phyloP scores from a whole-genome alignment of 176 grass and related monocot genomes.

The Musa beccarii region DNA sequence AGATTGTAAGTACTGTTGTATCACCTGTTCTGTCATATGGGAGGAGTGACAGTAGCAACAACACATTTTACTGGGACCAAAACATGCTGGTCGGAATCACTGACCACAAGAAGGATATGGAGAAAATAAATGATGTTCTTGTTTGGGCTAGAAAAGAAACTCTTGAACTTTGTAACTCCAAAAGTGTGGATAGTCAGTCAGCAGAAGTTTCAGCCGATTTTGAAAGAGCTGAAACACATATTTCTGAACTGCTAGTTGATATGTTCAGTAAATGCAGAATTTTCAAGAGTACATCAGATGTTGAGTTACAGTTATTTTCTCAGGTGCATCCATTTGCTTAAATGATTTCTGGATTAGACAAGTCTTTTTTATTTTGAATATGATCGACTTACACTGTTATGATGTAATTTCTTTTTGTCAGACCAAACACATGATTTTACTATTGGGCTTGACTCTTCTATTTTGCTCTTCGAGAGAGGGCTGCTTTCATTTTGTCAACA shows the following conservation, averaged over 20 bases:
- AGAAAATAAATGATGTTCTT: conserved; percentile 30
- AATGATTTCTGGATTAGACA: not conserved
- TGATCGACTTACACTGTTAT: not conserved
- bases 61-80: conserved; percentile 36
- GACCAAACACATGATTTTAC: conserved; percentile 53
- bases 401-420: conserved; percentile 25
- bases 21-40: conserved; percentile 52
- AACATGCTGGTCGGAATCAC: conserved; percentile 15
- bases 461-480: conserved; percentile 82
- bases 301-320: conserved; percentile 38
- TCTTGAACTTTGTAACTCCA: conserved; percentile 48
- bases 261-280: conserved; percentile 51
- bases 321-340: conserved; percentile 41
- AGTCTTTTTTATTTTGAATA: not conserved
- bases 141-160: conserved; percentile 47
- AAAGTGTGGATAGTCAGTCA: conserved; percentile 20
- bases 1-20: conserved; percentile 45
- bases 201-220: conserved; percentile 27
- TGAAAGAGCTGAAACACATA: conserved; percentile 33
- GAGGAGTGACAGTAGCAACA: conserved; percentile 28
- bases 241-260: conserved; percentile 36
- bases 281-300: conserved; percentile 41
- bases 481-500: conserved; percentile 70
- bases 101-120: conserved; percentile 23
- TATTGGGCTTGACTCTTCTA: conserved; percentile 69